Percentiles rank a stretch among this genome's conserved stretches.
phyloP scores from a whole-genome alignment of 176 grass and related monocot genomes.

The Cocos nucifera region DNA sequence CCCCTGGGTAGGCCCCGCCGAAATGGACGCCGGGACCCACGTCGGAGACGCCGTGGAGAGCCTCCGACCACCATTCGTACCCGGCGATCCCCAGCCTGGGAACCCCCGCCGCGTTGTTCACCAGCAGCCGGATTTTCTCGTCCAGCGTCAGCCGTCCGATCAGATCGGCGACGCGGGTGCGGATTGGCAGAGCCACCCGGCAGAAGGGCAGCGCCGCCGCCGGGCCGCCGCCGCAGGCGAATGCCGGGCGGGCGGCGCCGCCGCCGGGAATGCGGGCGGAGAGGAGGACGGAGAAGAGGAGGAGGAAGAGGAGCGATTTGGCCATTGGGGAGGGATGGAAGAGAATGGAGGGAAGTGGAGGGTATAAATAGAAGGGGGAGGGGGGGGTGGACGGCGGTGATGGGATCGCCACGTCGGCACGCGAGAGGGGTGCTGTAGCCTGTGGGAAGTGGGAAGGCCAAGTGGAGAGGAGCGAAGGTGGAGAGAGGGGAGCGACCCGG shows the following conservation, averaged over 20 bases:
- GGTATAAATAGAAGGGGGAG: no score
- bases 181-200: slow-evolving; percentile 11
- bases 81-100: slow-evolving; percentile 42
- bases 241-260: not conserved
- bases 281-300: slow-evolving; percentile 7
- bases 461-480: no score
- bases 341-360: no score
- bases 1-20: slow-evolving; percentile 62
- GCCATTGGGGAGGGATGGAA: no score
- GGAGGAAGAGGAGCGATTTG: slow-evolving; percentile 4
- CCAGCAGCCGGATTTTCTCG: slow-evolving; percentile 70
- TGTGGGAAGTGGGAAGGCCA: no score
- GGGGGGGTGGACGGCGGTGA: no score
- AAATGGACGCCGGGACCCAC: slow-evolving; percentile 43
- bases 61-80: slow-evolving; percentile 99
- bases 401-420: no score
- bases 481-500: no score
- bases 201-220: slow-evolving; percentile 48
- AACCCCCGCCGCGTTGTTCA: slow-evolving; percentile 66
- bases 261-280: not conserved
- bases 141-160: slow-evolving; percentile 45
- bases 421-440: no score
- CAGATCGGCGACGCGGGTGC: slow-evolving; percentile 34
- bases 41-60: slow-evolving; percentile 75
- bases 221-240: slow-evolving; percentile 50